Evolutionary conservation across 108 stramenopile genomes (phyloP), one percentile per base, ranked within the genome.

Genomic region (Conticribra weissflogii): DNA sequence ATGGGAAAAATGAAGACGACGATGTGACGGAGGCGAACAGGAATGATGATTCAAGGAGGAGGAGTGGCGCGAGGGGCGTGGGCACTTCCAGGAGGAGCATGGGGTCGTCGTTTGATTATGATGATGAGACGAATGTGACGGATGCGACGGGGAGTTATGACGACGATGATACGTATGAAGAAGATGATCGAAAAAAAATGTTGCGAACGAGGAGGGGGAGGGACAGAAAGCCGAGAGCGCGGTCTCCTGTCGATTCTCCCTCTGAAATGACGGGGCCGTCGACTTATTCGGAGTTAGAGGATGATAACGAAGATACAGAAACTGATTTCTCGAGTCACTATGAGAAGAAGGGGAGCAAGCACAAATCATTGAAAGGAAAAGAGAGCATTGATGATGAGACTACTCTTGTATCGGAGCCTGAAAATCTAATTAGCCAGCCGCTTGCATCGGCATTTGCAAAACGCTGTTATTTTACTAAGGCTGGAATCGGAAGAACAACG

Each of bases 391-490:
- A 78, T 22, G 17, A 57, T 36, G 44, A 27, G 15, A 51, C 63
- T 14, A 45, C 58, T 1, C 34, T 51, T 0, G 53, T 51, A 17
- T 0, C 54, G 66, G 76, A 59, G 16, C 59, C 76, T 0, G 61
- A 54, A 27, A 66, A 71, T 48, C 45, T 71, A 9, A 60, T 78
- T 23, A 63, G 63, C 14, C 68, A 89, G 66, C 93, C 93, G 4
- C 70, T 94, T 24, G 93, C 93, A 4, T 81, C 79, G 45, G 76
- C 76, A 25, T 94, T 94, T 74, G 93, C 93, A 54, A 94, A 89
- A 63, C 83, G 90, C 25, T 94, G 93, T 59, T 91, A 91, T 64
- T 94, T 94, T 56, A 94, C 93, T 53, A 94, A 94, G 80, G 79
- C 85, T 3, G 93, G 93, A 3, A 94, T 94, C 54, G 93, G 90